Percentiles rank a stretch among this genome's conserved stretches.
Conservation (phyloP, 1,139 yeast genomes). For the Blastobotrys persicus region DNA sequence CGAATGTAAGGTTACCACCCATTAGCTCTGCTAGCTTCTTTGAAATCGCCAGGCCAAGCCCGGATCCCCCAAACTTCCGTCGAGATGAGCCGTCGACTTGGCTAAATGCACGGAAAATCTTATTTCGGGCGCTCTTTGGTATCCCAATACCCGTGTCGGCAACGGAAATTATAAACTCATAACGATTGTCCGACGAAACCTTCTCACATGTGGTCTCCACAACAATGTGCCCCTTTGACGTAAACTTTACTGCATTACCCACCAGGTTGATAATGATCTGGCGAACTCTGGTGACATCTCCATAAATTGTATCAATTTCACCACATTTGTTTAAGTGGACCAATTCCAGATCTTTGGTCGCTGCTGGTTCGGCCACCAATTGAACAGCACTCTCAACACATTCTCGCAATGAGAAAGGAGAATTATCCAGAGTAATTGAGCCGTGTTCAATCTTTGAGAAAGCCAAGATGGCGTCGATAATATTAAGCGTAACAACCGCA, state of each 20-base stretch:
- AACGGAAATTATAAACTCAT: conserved; percentile 46
- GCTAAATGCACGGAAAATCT: conserved; percentile 57
- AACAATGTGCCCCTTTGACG: conserved; percentile 47
- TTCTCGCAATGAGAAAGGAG: conserved; percentile 51
- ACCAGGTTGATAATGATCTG: conserved; percentile 55
- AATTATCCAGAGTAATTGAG: conserved; percentile 46
- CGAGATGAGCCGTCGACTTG: conserved; percentile 62
- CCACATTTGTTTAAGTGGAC: conserved; percentile 49
- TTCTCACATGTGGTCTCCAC: conserved; percentile 43
- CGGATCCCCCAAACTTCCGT: conserved; percentile 59
- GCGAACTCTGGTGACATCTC: conserved; percentile 53
- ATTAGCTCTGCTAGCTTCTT: conserved; percentile 56
- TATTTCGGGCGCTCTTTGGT: conserved; percentile 47
- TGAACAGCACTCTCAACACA: conserved; percentile 54
- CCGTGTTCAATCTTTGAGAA: conserved; percentile 60
- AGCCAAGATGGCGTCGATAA: conserved; percentile 57
- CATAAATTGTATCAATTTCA: conserved; percentile 45
- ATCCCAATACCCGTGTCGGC: conserved; percentile 65
- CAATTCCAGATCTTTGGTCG: conserved; percentile 47
- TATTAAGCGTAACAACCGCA: conserved; percentile 53
- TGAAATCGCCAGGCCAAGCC: conserved; percentile 58
- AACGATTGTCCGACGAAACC: conserved; percentile 40
- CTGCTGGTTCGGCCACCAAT: conserved; percentile 53
- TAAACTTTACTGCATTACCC: conserved; percentile 59
- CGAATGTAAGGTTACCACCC: conserved; percentile 56